These are phyloP conservation scores for Dipteronia dyeriana DNA, from an alignment of 345 rosid species.

Conservation along the genomic window DNA sequence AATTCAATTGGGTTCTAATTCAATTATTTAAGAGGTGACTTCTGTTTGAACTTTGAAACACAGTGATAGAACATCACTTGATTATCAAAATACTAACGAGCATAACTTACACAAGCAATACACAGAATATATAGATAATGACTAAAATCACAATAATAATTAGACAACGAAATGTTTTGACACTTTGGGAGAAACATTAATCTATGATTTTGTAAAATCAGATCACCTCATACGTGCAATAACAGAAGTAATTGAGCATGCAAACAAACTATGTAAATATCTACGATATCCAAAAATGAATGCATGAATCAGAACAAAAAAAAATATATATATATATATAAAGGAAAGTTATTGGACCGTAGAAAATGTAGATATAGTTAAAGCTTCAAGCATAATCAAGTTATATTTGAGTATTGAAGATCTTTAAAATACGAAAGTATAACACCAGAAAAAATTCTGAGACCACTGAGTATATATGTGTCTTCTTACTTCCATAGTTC, in stretches of 20 bases:
- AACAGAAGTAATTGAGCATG: background rate
- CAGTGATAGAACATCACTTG: background rate
- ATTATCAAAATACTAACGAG: too few species aligned
- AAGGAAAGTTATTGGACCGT: background rate
- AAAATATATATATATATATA: background rate
- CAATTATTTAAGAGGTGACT: slow-evolving; percentile 18
- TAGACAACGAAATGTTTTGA: too few species aligned
- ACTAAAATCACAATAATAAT: too few species aligned
- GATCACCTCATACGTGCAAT: too few species aligned
- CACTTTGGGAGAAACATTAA: too few species aligned
- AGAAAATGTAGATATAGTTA: slow-evolving; percentile 6
- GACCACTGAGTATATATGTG: background rate
- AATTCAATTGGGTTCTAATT: slow-evolving; percentile 24
- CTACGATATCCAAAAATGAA: background rate
- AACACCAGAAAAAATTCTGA: slow-evolving; percentile 8
- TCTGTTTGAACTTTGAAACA: slow-evolving; percentile 24
- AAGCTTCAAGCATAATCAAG: slow-evolving; percentile 5
- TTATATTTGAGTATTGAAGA: background rate
- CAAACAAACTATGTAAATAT: too few species aligned
- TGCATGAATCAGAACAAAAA: slow-evolving; percentile 7
- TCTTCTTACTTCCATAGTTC: too few species aligned
- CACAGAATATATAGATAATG: too few species aligned
- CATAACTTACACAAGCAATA: too few species aligned
- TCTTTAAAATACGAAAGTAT: background rate
- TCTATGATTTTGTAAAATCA: too few species aligned